Conservation (phyloP, 2,329 filamentous ascomycete genomes). For the Aureobasidium musti region DNA sequence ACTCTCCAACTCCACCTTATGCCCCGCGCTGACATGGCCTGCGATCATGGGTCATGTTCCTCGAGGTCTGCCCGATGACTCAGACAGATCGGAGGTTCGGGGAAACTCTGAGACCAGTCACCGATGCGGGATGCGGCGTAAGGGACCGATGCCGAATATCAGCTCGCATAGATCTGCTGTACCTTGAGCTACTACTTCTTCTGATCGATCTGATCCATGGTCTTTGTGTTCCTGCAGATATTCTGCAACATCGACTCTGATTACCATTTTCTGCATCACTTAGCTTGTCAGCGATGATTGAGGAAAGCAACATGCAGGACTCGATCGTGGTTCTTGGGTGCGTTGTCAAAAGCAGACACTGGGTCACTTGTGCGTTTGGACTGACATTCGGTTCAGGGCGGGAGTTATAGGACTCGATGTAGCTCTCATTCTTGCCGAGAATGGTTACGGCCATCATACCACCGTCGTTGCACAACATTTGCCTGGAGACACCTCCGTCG, state of each 20-base stretch:
- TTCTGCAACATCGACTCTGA: no score
- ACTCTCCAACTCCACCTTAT: background rate
- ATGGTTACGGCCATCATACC: background rate
- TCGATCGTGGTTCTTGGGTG: background rate
- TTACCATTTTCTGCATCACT: no score
- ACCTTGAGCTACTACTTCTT: no score
- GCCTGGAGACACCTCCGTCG: slow-evolving; percentile 1
- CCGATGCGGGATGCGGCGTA: no score
- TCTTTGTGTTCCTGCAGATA: no score
- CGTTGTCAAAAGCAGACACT: background rate
- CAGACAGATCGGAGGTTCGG: background rate
- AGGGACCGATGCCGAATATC: no score
- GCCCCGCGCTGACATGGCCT: background rate
- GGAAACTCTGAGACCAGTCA: no score
- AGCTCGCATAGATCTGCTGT: no score
- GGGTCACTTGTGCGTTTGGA: no score
- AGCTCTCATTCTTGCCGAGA: background rate
- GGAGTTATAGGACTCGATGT: background rate
- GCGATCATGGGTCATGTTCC: background rate
- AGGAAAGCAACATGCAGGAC: background rate
- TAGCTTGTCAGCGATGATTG: no score
- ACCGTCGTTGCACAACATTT: background rate
- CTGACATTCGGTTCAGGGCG: background rate
- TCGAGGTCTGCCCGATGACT: no score
- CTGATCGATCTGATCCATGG: no score